Base-by-base conservation (phyloP, 495 filamentous ascomycete genomes). In the Talaromyces trachyspermus region DNA sequence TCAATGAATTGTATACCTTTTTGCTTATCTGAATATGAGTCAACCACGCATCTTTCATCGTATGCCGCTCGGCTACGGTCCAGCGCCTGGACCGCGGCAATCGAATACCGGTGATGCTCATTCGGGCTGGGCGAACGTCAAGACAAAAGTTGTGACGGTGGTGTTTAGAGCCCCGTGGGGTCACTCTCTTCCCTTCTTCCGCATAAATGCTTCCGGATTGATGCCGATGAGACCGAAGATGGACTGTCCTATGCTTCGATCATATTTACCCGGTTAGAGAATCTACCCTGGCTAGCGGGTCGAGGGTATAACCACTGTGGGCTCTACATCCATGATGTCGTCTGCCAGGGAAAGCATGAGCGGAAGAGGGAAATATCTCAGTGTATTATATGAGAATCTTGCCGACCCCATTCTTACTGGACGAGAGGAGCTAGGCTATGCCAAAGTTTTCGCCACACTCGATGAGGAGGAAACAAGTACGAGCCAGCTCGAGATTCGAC, bases 191-290 rank as follows among this genome's bases (percentile, higher is more conserved):
- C 9, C 6, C 14, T 37, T 37, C 33, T 37, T 15, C 33, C 33
- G 14, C 14, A 9, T 37, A 9, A 24, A 12, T 43, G 5, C 40
- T 71, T 96, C 12, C 72, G 81, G 48, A 74, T 96, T 38, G 84
- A 90, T 63, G 78, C 84, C 12, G 80, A 76, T 36, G 76, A 72
- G 26, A 71, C 61, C 9, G 79, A 84, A 43, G 81, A 84, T 50
- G 81, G 82, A 25, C 87, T 95, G 55, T 68, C 66, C 65, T 79
- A 65, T 36, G 71, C 66, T 24, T 50, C 20, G 2, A 25, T 43
- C 12, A 14, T 12, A 15, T 25, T 25, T 7, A 43, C 40, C 4
- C 20, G 20, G 8, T 43, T 43, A 10, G 23, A 43, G 5, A 24
- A 43, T 10, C 20, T 43, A 12, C 20, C 20, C 20, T 43, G 40